Evolutionary conservation across 2,329 filamentous ascomycete genomes (phyloP).

Genomic region (Fusarium palustre): DNA sequence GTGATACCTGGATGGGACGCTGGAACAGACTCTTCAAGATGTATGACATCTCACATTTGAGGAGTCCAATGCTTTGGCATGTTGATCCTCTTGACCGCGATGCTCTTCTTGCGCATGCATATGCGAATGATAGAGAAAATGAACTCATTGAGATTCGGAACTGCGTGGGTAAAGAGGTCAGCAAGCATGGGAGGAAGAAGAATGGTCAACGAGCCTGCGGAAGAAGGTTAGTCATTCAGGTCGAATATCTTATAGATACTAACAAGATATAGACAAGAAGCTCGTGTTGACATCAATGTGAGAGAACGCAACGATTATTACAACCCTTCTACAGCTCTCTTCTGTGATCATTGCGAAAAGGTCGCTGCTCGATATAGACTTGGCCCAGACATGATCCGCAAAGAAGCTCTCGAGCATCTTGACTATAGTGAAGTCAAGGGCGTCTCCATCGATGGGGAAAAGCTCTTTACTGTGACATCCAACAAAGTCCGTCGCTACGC

Average conservation of each 20-base stretch:
- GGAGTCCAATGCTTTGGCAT: conserved; percentile 87
- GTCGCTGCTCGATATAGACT: conserved; percentile 67
- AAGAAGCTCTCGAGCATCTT: conserved; percentile 72
- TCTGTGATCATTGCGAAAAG: conserved; percentile 70
- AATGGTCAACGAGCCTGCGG: conserved; percentile 51
- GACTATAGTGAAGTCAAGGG: conserved; percentile 64
- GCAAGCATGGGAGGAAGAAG: conserved; percentile 82
- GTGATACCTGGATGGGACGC: conserved; percentile 73
- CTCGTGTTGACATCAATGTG: conserved; percentile 69
- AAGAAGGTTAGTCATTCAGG: conserved; percentile 55
- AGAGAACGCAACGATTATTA: conserved; percentile 77
- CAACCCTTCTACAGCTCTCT: conserved; percentile 71
- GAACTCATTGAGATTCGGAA: conserved; percentile 78
- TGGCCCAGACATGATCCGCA: conserved; percentile 63
- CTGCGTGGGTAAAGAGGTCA: conserved; percentile 82
- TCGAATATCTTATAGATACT: neutral
- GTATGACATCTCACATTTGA: conserved; percentile 76
- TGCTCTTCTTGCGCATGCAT: conserved; percentile 76
- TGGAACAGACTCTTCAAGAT: conserved; percentile 78
- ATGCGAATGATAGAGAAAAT: conserved; percentile 67
- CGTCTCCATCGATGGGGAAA: conserved; percentile 59
- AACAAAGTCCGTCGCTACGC: conserved; percentile 66
- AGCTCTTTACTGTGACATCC: conserved; percentile 74
- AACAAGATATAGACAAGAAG: conserved; percentile 51
- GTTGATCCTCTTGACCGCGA: conserved; percentile 81